Evolutionary conservation across 2,329 filamentous ascomycete species (phyloP).

Genomic region (Colletotrichum phormii): DNA sequence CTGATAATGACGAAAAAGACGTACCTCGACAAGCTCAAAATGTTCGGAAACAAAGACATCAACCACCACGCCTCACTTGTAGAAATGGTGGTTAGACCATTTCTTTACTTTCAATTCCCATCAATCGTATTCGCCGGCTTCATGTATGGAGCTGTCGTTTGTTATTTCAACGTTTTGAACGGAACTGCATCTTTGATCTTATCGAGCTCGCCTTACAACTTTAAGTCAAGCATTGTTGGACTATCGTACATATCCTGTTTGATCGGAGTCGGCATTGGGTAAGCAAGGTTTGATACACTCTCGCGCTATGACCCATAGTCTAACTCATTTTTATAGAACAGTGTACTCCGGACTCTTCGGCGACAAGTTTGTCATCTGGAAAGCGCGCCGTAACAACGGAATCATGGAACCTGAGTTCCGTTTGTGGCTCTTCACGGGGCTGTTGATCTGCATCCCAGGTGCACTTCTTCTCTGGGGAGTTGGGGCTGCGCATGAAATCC

Average conservation of each 20-base stretch:
- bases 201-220: neutral
- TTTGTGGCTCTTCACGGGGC: slow-evolving; percentile 45
- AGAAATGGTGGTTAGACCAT: neutral
- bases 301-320: too few species aligned
- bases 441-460: slow-evolving; percentile 51
- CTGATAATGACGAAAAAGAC: neutral
- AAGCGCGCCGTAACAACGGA: slow-evolving; percentile 53
- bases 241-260: neutral
- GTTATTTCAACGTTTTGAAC: neutral
- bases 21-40: neutral
- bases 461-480: slow-evolving; percentile 57
- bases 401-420: slow-evolving; percentile 55
- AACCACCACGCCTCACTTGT: neutral
- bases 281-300: neutral
- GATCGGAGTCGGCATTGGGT: neutral
- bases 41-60: neutral
- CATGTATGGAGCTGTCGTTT: neutral
- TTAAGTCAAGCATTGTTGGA: neutral
- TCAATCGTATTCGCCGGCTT: neutral
- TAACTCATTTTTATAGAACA: neutral
- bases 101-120: neutral
- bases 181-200: neutral
- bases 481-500: slow-evolving; percentile 43
- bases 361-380: slow-evolving; percentile 52
- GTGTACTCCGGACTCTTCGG: slow-evolving; percentile 48